Percentiles rank a stretch among this genome's conserved stretches.
phyloP scores from a whole-genome alignment of 2,329 filamentous ascomycete species.

The Colletotrichum kahawae region DNA sequence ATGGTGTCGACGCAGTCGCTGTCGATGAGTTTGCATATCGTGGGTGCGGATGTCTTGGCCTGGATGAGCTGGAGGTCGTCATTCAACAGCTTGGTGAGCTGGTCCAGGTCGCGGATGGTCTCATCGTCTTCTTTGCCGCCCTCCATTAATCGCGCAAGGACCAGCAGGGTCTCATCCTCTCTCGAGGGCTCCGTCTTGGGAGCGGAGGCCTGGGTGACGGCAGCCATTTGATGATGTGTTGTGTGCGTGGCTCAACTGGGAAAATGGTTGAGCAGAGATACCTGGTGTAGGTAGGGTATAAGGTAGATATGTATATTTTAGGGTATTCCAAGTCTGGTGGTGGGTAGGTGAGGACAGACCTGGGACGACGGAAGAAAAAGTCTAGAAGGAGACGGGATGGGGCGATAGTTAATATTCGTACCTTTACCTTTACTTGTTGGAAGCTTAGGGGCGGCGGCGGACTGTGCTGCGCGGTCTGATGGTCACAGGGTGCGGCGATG shows the following conservation, averaged over 20 bases:
- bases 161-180: conserved; percentile 73
- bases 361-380: conserved; percentile 8
- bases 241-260: background rate
- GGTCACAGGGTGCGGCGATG: conserved; percentile 22
- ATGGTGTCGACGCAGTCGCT: conserved; percentile 82
- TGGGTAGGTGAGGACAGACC: conserved; percentile 15
- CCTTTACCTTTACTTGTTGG: background rate
- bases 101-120: conserved; percentile 63
- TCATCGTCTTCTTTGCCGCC: conserved; percentile 83
- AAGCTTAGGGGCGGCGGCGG: background rate
- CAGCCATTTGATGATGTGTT: conserved; percentile 33
- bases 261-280: background rate
- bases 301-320: conserved; percentile 4
- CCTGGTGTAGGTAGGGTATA: background rate
- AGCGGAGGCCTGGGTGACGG: conserved; percentile 34
- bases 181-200: conserved; percentile 37
- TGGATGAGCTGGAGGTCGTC: conserved; percentile 50
- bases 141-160: conserved; percentile 89
- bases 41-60: conserved; percentile 45
- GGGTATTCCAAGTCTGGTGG: background rate
- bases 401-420: conserved; percentile 15
- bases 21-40: conserved; percentile 70
- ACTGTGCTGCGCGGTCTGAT: conserved; percentile 15
- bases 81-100: conserved; percentile 64
- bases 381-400: conserved; percentile 17